Conservation (phyloP, 2,329 filamentous ascomycete genomes). For the Boeremia exigua region DNA sequence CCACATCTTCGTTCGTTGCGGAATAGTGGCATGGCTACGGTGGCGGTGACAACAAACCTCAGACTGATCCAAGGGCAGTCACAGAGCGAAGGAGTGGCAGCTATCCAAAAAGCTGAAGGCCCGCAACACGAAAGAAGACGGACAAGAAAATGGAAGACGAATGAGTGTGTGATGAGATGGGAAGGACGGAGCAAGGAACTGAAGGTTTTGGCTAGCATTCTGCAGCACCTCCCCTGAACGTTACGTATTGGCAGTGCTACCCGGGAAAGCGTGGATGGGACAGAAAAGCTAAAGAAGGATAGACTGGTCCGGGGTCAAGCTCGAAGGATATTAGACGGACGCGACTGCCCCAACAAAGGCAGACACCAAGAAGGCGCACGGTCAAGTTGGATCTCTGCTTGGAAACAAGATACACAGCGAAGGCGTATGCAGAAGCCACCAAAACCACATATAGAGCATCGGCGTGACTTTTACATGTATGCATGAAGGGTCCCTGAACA, state of each 20-base stretch:
- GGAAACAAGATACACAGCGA: neutral
- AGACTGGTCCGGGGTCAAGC: neutral
- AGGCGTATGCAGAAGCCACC: too few species aligned
- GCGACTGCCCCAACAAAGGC: neutral
- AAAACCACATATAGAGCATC: too few species aligned
- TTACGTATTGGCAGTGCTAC: neutral
- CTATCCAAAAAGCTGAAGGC: slow-evolving; percentile 48
- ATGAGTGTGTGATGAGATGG: slow-evolving; percentile 42
- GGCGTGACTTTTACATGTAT: too few species aligned
- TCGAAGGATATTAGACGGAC: neutral
- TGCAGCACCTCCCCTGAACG: slow-evolving; percentile 27
- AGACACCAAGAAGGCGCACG: neutral
- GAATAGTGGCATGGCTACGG: neutral
- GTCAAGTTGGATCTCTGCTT: neutral
- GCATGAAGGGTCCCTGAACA: neutral
- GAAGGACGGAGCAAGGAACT: slow-evolving; percentile 9
- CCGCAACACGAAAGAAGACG: slow-evolving; percentile 49
- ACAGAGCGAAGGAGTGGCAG: slow-evolving; percentile 41
- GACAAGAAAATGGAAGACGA: slow-evolving; percentile 47
- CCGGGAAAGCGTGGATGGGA: slow-evolving; percentile 21
- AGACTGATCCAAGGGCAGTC: slow-evolving; percentile 36
- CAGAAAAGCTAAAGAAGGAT: slow-evolving; percentile 14
- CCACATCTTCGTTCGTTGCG: neutral
- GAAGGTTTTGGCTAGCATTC: slow-evolving; percentile 34
- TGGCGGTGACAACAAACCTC: slow-evolving; percentile 30